Evolutionary conservation across 495 filamentous ascomycete genomes (phyloP), one percentile per base, ranked within the genome.

Genomic region (Bombardia bombarda): DNA sequence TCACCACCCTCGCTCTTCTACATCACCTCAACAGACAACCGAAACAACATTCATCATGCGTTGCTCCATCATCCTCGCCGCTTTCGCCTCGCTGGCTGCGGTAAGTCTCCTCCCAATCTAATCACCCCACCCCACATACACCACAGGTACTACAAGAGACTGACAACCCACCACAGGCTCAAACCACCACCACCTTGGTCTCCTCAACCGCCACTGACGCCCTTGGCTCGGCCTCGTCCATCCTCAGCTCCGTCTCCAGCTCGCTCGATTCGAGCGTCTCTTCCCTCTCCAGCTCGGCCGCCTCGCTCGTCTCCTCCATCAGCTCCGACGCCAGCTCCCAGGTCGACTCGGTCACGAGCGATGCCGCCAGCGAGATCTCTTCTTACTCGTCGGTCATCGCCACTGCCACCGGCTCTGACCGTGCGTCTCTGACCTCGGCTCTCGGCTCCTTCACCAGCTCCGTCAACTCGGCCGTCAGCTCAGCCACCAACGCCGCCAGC

Each of bases 371-470:
- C 43, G 10, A 24, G 32, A 7, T 37, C 21, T 45, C 49, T 10
- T 50, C 47, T 16, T 40, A 44, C 40, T 32, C 37, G 23, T 59
- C 60, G 1, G 31, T 32, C 22, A 42, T 56, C 18, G 7, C 56
- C 14, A 62, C 62, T 1, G 53, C 55, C 48, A 56, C 58, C 1
- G 58, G 45, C 39, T 40, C 47, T 18, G 46, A 36, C 40, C 31
- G 43, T 7, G 52, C 37, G 5, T 56, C 52, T 17, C 13, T 61
- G 37, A 50, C 45, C 33, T 54, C 50, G 14, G 50, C 25, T 7
- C 43, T 56, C 10, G 46, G 25, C 25, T 45, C 45, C 3, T 18
- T 48, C 23, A 45, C 51, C 32, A 50, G 37, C 33, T 39, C 40
- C 5, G 46, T 51, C 46, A 24, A 10, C 28, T 50, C 52, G 5